Evolutionary conservation across 116 monocot genomes (phyloP).

Genomic region (Papilionanthe hybrid): DNA sequence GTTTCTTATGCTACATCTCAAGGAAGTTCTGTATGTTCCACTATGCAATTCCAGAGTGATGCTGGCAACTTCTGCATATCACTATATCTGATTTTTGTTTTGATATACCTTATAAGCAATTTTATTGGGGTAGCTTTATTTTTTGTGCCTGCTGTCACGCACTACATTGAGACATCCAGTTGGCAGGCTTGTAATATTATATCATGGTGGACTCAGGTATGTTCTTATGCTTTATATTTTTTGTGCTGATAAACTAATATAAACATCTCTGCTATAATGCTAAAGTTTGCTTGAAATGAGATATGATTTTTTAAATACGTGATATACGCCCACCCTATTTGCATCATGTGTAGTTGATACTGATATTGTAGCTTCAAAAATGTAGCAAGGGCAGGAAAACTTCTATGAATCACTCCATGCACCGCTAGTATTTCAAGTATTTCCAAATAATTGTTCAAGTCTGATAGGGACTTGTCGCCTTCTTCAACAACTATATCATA

Average conservation of each 20-base stretch:
- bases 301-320: background rate
- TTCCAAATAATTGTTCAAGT: no score
- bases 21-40: constrained; percentile 37
- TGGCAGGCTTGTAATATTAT: constrained; percentile 39
- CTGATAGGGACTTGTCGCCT: no score
- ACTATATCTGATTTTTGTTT: constrained; percentile 55
- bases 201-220: constrained; percentile 73
- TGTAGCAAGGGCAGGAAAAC: background rate
- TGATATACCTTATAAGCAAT: constrained; percentile 48
- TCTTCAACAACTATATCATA: no score
- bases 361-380: background rate
- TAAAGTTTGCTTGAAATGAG: background rate
- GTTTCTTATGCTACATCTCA: constrained; percentile 47
- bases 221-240: background rate
- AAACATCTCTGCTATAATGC: background rate
- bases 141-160: constrained; percentile 53
- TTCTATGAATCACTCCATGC: background rate
- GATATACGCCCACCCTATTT: background rate
- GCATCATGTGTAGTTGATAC: background rate
- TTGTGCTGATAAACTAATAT: background rate
- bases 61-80: constrained; percentile 43
- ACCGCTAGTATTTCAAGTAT: no score
- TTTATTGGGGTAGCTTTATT: constrained; percentile 44
- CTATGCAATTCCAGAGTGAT: constrained; percentile 15
- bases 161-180: constrained; percentile 63